Evolutionary conservation across 2,329 filamentous ascomycete species (phyloP), one percentile per base, ranked within the genome.

Genomic region (Fusarium zealandicum): DNA sequence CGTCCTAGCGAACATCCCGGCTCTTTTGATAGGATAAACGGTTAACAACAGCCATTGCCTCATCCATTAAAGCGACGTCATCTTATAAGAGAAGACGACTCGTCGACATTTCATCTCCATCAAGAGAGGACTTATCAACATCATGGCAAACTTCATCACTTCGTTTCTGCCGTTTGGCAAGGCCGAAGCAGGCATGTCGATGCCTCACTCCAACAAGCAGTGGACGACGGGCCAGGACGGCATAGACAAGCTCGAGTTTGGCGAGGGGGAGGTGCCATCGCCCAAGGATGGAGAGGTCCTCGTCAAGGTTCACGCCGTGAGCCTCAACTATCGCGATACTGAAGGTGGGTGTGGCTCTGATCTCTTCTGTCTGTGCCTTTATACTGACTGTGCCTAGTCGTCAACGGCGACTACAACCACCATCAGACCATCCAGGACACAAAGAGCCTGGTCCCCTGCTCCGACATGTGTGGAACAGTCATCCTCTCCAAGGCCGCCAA

Each of bases 401-500:
- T 78, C 66, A 86, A 81, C 75, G 88, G 88, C 25, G 76, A 84
- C 11, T 90, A 90, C 75, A 84, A 78, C 67, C 86, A 90, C 71
- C 85, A 90, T 74, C 79, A 81, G 62, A 78, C 79, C 4, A 73
- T 84, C 38, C 55, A 70, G 12, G 60, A 70, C 31, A 57, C 70
- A 45, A 46, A 72, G 46, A 54, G 77, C 49, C 64, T 90, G 11
- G 83, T 90, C 1, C 86, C 87, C 2, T 87, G 84, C 71, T 88
- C 86, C 17, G 88, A 91, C 71, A 89, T 88, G 79, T 88, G 86
- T 72, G 88, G 88, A 37, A 78, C 78, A 8, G 76, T 90, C 38
- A 74, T 82, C 2, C 75, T 73, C n/a, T 73, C 76, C 9, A 68
- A 72, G 3, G 73, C 74, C 6, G 38, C 57, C 5, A 63, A 66